Base-by-base conservation (phyloP, 192 early-diverging fungal species). In the Podila verticillata region DNA sequence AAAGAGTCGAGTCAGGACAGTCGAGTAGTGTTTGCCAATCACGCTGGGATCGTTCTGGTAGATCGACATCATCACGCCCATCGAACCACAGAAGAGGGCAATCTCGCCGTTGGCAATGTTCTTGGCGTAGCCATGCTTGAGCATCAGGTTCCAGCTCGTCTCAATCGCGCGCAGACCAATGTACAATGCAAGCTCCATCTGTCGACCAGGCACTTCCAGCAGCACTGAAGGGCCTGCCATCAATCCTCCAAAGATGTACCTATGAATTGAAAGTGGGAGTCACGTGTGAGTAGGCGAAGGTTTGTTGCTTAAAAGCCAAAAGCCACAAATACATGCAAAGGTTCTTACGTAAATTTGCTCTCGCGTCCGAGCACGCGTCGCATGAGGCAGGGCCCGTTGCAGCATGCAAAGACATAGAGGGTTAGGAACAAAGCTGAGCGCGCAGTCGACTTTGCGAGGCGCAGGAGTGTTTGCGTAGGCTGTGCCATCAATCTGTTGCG, bases 1-100 rank as follows among this genome's bases (percentile, higher is more conserved):
- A 73, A 95, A 93, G 48, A 93, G 86, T 13, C 93, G 85, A 34
- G 86, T 87, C 83, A 95, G 84, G 19, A 92, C 83, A 60, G 87
- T 91, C 24, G 87, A 87, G 68, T 95, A 95, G n/a, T 89, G 89
- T 1, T 88, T 73, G 61, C 83, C 83, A 61, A 95, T 91, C 7
- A 86, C 87, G 19, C 83, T 84, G 10, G 91, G 88, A 48, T 93
- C 90, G 66, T 85, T 89, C 73, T 95, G 92, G 80, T 93, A 95
- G 19, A 95, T 70, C 20, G 85, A 84, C 93, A 95, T 94, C 44
- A 95, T 69, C 12, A 88, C 79, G n/a, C 89, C 92, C 85, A 90
- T 92, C 1, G 92, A 82, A 4, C 72, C 72, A 47, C 87, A 89
- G 57, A 95, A 92, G 65, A 93, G 84, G 2, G 87, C 68, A 12